Evolutionary conservation across 2,329 filamentous ascomycete species (phyloP).

Genomic region (Pseudodiploospora longispora): DNA sequence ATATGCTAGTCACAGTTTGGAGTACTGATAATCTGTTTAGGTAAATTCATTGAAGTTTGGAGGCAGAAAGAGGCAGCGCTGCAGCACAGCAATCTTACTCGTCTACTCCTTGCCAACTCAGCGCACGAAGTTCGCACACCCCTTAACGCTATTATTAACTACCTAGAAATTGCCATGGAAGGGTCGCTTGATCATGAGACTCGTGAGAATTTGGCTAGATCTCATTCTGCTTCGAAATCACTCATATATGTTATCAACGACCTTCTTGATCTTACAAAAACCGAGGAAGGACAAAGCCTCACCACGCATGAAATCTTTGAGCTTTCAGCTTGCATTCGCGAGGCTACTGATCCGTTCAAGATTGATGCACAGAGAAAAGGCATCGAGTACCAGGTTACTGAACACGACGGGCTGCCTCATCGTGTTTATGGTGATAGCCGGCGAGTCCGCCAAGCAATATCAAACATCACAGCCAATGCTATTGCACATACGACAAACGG

Average conservation of each 20-base stretch:
- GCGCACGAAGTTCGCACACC: slow-evolving; percentile 89
- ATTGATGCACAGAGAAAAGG: slow-evolving; percentile 69
- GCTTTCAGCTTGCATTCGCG: slow-evolving; percentile 59
- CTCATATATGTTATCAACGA: slow-evolving; percentile 93
- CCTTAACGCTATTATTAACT: slow-evolving; percentile 90
- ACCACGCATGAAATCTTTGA: slow-evolving; percentile 78
- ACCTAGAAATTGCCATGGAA: slow-evolving; percentile 83
- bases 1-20: background rate
- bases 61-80: slow-evolving; percentile 79
- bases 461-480: slow-evolving; percentile 78
- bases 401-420: slow-evolving; percentile 60
- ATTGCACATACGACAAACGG: slow-evolving; percentile 68
- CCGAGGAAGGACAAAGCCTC: slow-evolving; percentile 70
- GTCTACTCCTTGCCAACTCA: slow-evolving; percentile 74
- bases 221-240: slow-evolving; percentile 86
- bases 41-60: slow-evolving; percentile 86
- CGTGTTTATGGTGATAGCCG: slow-evolving; percentile 72
- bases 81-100: slow-evolving; percentile 73
- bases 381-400: slow-evolving; percentile 59
- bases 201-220: slow-evolving; percentile 73
- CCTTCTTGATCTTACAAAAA: slow-evolving; percentile 78
- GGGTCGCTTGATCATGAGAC: slow-evolving; percentile 73
- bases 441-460: slow-evolving; percentile 72
- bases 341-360: slow-evolving; percentile 67
- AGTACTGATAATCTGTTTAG: slow-evolving; percentile 15